phyloP scores from a whole-genome alignment of 31 red algal species.

The Bonnemaisonia californica region DNA sequence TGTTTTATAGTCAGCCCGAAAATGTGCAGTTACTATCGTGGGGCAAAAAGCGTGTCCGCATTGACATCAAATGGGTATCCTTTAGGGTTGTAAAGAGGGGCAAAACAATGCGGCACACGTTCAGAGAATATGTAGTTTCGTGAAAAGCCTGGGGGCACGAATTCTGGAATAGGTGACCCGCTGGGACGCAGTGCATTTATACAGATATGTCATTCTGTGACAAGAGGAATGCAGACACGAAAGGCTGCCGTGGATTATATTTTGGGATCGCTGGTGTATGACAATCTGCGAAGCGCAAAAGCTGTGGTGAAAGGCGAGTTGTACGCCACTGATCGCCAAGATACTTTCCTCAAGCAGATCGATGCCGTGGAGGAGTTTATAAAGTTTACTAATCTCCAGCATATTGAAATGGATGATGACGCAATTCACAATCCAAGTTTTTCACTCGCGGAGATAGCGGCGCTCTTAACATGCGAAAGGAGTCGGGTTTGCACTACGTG shows the following conservation, averaged over 20 bases:
- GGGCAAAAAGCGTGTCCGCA: conserved; percentile 6
- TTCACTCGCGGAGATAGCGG: neutral
- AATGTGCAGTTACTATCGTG: conserved; percentile 9
- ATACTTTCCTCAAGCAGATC: neutral
- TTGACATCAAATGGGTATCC: conserved; percentile 1
- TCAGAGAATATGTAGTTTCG: neutral
- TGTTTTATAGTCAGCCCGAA: conserved; percentile 3
- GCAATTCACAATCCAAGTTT: neutral
- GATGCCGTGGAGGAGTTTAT: conserved; percentile 2
- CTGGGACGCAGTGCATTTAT: conserved; percentile 1
- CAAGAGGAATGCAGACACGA: neutral
- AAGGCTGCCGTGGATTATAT: conserved; percentile 17
- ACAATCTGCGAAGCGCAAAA: conserved; percentile 5
- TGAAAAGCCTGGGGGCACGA: neutral
- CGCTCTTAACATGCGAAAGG: neutral
- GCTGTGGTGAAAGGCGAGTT: neutral
- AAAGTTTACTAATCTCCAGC: neutral
- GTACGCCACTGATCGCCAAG: neutral
- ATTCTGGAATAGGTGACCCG: neutral
- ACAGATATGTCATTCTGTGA: neutral
- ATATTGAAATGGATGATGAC: conserved; percentile 10
- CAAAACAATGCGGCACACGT: neutral
- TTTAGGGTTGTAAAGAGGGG: neutral
- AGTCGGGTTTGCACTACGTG: neutral
- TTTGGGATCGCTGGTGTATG: conserved; percentile 26